phyloP scores from a whole-genome alignment of 1,284 basidiomycete species.

The Ustilago hordei region DNA sequence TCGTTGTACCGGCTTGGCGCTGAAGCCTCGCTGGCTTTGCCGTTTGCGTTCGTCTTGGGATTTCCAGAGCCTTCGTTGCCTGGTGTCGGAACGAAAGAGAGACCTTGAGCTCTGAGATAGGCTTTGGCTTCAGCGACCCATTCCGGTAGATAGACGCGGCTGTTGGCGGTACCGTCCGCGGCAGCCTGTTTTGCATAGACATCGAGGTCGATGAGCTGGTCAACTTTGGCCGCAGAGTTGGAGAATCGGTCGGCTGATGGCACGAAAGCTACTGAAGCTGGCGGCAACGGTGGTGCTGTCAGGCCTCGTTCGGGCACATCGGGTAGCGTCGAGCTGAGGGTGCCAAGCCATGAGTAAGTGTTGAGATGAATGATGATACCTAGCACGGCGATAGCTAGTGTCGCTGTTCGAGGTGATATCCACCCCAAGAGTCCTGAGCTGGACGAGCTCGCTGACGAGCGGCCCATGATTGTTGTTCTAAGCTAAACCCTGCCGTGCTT shows the following conservation, averaged over 20 bases:
- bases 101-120: conserved; percentile 45
- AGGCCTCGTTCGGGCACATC: conserved; percentile 40
- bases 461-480: conserved; percentile 15
- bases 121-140: conserved; percentile 51
- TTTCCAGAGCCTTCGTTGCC: background rate
- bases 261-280: conserved; percentile 14
- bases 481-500: background rate
- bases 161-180: conserved; percentile 15
- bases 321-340: conserved; percentile 44
- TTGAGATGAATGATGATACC: conserved; percentile 57
- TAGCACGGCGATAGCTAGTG: conserved; percentile 52
- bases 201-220: conserved; percentile 25
- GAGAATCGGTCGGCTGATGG: conserved; percentile 17
- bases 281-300: conserved; percentile 9
- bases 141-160: conserved; percentile 25
- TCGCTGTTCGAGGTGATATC: conserved; percentile 50
- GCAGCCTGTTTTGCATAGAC: conserved; percentile 8
- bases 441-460: conserved; percentile 9
- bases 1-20: conserved; percentile 11
- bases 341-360: conserved; percentile 43
- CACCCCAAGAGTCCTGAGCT: conserved; percentile 32
- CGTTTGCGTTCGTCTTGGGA: background rate
- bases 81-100: conserved; percentile 20
- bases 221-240: conserved; percentile 29
- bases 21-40: conserved; percentile 4